Evolutionary conservation across 2,329 filamentous ascomycete species (phyloP).

Genomic region (Chaetomium globosum): DNA sequence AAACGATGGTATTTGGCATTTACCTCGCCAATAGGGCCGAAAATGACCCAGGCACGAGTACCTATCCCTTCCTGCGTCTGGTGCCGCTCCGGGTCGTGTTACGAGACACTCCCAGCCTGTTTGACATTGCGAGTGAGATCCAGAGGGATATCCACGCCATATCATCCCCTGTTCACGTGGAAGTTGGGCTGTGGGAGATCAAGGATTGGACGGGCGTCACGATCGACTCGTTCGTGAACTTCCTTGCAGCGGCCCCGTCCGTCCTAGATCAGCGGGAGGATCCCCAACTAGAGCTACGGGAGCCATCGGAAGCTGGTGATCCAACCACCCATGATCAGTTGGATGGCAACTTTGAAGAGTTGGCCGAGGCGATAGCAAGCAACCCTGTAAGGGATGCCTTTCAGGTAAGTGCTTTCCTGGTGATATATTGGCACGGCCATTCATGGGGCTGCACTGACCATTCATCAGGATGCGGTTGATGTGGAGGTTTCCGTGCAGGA

Average conservation of each 20-base stretch:
- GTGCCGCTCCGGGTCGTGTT: conserved; percentile 66
- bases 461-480: conserved; percentile 32
- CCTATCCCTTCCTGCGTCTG: conserved; percentile 75
- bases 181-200: conserved; percentile 71
- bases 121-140: conserved; percentile 60
- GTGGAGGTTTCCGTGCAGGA: conserved; percentile 33
- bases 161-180: conserved; percentile 55
- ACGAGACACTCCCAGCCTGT: conserved; percentile 42
- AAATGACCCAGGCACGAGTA: conserved; percentile 50
- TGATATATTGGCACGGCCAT: not conserved
- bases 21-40: conserved; percentile 78
- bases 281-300: conserved; percentile 2
- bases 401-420: conserved; percentile 38
- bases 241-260: conserved; percentile 58
- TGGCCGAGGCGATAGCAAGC: conserved; percentile 16
- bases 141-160: conserved; percentile 70
- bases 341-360: not conserved
- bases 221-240: conserved; percentile 79
- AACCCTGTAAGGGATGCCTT: conserved; percentile 42
- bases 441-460: not conserved
- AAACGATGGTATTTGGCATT: conserved; percentile 68
- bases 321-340: not conserved
- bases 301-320: not conserved
- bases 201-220: conserved; percentile 71
- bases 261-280: not conserved